Evolutionary conservation across 1,284 basidiomycete genomes (phyloP), one percentile per base, ranked within the genome.

Genomic region (Malassezia sp.): DNA sequence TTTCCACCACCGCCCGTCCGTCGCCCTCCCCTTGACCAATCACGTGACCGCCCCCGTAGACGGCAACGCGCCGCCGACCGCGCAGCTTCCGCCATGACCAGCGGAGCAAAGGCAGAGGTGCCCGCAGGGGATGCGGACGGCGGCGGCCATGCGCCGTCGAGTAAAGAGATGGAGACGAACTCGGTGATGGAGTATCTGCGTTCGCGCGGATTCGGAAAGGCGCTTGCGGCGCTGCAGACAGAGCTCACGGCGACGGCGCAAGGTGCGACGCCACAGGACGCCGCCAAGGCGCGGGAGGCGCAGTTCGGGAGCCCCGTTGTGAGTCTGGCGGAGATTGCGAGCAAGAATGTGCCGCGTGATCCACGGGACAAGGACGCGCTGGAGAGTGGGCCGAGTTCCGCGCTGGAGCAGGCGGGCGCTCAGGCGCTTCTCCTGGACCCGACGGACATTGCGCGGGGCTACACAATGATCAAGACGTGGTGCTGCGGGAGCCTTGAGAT

Each of bases 381-480:
- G 2, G 48, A 50, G 5, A 14, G 42, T 1, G 42, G 48, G 22
- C 30, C 42, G 4, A 32, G 42, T 44, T 76, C 76, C 49, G 75
- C 64, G 39, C 54, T 59, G 17, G 49, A 54, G 23, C 43, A 51
- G 15, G 56, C 59, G 7, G 82, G 83, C 1, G 85, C 85, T 57
- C 85, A 87, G 53, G 81, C 84, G 34, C 74, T 86, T 31, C 79
- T 84, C 14, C 74, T 85, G 15, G 88, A 93, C 69, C 84, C 87
- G 2, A 84, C 82, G 12, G 89, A 93, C 70, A 83, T 85, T 53
- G 84, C 87, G 48, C 81, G 84, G 61, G 84, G 86, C 1, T 90
- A 85, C 66, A 77, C 80, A 49, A 83, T 87, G 61, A 75, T 95
- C 47, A 86, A 91, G 68, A 76, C 81, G n/a, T 95, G 90, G 90